phyloP scores from a whole-genome alignment of 371 early-diverging fungal species.

The Syncephalis plumigaleata region DNA sequence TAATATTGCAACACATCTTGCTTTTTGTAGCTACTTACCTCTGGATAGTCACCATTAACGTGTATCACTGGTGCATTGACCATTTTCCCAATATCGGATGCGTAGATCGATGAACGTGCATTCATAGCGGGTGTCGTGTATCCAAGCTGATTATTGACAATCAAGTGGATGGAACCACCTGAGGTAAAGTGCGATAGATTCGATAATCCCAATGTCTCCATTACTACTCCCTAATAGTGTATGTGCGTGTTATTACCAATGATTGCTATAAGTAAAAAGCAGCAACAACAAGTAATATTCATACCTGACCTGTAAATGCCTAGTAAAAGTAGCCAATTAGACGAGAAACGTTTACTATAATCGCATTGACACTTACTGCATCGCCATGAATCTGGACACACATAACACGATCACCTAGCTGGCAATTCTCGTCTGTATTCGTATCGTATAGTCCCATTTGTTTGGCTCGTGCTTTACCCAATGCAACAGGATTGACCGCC shows the following conservation, averaged over 20 bases:
- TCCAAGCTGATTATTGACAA: constrained; percentile 95
- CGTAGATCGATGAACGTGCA: constrained; percentile 78
- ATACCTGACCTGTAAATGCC: neutral
- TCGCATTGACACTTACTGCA: constrained; percentile 23
- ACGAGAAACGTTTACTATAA: neutral
- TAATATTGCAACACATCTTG: constrained; percentile 4
- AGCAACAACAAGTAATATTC: neutral
- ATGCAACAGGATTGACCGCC: constrained; percentile 87
- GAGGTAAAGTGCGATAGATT: constrained; percentile 83
- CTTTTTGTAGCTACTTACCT: constrained; percentile 18
- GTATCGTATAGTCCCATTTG: constrained; percentile 66
- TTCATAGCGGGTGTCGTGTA: constrained; percentile 89
- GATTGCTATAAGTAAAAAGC: too few species aligned
- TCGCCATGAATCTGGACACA: constrained; percentile 92
- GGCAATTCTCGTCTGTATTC: constrained; percentile 39
- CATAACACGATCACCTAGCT: constrained; percentile 74
- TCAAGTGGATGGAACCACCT: constrained; percentile 88
- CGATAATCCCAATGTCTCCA: constrained; percentile 84
- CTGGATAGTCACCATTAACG: constrained; percentile 90
- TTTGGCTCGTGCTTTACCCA: constrained; percentile 86
- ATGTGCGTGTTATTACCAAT: too few species aligned
- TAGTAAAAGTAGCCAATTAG: too few species aligned
- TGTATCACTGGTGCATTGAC: constrained; percentile 89
- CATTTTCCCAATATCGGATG: constrained; percentile 88
- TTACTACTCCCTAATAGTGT: constrained; percentile 91